Evolutionary conservation across 2,329 filamentous ascomycete species (phyloP).

Genomic region (Periglandula ipomoeae): DNA sequence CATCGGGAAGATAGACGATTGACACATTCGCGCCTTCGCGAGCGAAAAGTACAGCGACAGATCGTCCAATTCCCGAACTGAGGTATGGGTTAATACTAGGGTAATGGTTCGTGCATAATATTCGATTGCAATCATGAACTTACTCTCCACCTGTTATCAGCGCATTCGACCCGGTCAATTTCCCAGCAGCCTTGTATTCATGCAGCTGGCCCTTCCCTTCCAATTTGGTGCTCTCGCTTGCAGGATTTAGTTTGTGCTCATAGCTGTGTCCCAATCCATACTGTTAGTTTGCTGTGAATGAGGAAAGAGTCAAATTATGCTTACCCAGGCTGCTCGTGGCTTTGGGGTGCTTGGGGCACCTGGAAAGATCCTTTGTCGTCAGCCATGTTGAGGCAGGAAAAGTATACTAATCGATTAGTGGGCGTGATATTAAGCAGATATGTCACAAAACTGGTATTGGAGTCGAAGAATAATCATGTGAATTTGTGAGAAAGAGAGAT

Average conservation of each 20-base stretch:
- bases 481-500: neutral
- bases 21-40: constrained; percentile 48
- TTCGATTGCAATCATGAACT: constrained; percentile 12
- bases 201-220: constrained; percentile 27
- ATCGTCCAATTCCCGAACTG: constrained; percentile 45
- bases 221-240: constrained; percentile 30
- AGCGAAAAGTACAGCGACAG: constrained; percentile 46
- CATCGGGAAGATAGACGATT: constrained; percentile 46
- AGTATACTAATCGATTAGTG: too few relatives aligned
- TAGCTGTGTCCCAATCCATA: constrained; percentile 12
- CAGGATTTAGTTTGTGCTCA: constrained; percentile 29
- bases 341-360: constrained; percentile 24
- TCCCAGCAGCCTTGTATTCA: constrained; percentile 35
- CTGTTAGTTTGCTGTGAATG: neutral
- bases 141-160: constrained; percentile 49
- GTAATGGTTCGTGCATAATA: neutral
- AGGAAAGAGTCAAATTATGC: neutral
- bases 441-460: too few relatives aligned
- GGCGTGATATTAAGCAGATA: too few relatives aligned
- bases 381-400: constrained; percentile 31
- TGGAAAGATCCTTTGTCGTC: constrained; percentile 23
- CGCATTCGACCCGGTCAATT: constrained; percentile 40
- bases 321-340: constrained; percentile 29
- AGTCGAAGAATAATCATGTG: too few relatives aligned
- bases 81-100: neutral